Base-by-base conservation (phyloP, 2,329 filamentous ascomycete genomes). In the Dichotomopilus funicola region DNA sequence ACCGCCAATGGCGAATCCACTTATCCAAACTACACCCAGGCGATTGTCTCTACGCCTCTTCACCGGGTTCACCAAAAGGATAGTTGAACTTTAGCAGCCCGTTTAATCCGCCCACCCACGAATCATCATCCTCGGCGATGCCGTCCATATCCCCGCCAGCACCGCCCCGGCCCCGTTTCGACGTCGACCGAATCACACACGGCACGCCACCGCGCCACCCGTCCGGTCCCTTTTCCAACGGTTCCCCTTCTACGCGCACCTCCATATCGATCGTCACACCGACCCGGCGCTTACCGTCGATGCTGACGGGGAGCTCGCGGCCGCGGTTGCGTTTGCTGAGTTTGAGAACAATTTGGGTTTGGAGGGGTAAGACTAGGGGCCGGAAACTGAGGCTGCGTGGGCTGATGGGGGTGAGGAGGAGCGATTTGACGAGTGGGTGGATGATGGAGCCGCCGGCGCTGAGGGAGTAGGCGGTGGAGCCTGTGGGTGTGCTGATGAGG, bases 81-180 rank as follows among this genome's bases (percentile, higher is more conserved):
- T 96, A 89, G 70, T 99, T 99, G 70, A 97, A 99, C 74, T 99
- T 99, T 63, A 99, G 73, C 66, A 97, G 69, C 8, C 90, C 89
- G 67, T 96, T 99, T 67, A 99, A 72, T 0, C 94, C 92, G 1
- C 92, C 92, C 2, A 99, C 92, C 94, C 94, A 99, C 13, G 92
- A 90, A 70, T 97, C 92, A 65, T 96, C 90, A 46, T 86, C 81
- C 60, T 85, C 81, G 2, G 74, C 63, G 31, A 70, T 68, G 2
- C 72, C 74, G 7, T 65, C 72, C 4, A 65, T 27, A 27, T 27
- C 19, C 19, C 19, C 19, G 19, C 19, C 19, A 27, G 19, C 19
- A 27, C 19, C 64, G 40, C 69, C 69, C 62, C 63, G 79, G 41
- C 69, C 68, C 64, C 63, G 78, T 75, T 63, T 77, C 64, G 63